These are phyloP conservation scores for Leccinum arenicola DNA, from an alignment of 768 basidiomycete genomes.

Conservation along the genomic window DNA sequence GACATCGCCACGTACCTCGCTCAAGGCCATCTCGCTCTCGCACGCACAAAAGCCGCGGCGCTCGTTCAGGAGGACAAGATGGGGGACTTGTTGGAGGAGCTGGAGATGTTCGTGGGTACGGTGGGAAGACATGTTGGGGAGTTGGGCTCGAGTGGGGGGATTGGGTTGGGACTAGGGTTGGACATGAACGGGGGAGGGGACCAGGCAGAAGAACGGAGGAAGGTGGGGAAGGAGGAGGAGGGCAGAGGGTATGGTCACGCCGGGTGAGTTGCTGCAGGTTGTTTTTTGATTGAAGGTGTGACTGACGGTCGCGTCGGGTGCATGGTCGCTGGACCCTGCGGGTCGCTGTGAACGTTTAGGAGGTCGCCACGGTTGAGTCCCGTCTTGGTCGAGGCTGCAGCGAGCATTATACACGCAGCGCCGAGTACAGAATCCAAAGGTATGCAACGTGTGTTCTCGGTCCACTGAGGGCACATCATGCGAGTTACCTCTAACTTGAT, in stretches of 20 bases:
- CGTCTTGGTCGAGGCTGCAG: slow-evolving; percentile 59
- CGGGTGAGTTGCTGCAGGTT: slow-evolving; percentile 22
- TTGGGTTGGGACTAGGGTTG: slow-evolving; percentile 5
- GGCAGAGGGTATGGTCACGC: slow-evolving; percentile 28
- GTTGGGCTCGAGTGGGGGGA: slow-evolving; percentile 35
- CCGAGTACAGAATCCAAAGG: slow-evolving; percentile 59
- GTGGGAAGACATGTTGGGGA: slow-evolving; percentile 58
- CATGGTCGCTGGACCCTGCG: not conserved
- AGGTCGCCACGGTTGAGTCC: slow-evolving; percentile 41
- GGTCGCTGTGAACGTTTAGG: slow-evolving; percentile 23
- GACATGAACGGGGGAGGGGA: not conserved
- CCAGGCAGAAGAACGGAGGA: not conserved
- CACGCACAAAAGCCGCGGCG: slow-evolving; percentile 71
- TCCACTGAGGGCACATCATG: not conserved
- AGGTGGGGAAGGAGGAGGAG: not conserved
- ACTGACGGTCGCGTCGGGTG: slow-evolving; percentile 5
- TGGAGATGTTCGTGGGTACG: slow-evolving; percentile 67
- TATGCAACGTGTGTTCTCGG: slow-evolving; percentile 21
- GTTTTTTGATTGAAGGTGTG: not conserved
- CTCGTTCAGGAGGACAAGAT: slow-evolving; percentile 60
- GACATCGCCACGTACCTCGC: slow-evolving; percentile 68
- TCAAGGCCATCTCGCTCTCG: slow-evolving; percentile 58
- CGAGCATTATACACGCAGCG: slow-evolving; percentile 63
- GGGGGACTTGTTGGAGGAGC: slow-evolving; percentile 58
- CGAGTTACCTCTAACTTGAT: not conserved